A percentile compares a stretch with the other conserved stretches of the same genome.
phyloP scores from a whole-genome alignment of 2,329 filamentous ascomycete genomes.

The Pseudogymnoascus sp. region DNA sequence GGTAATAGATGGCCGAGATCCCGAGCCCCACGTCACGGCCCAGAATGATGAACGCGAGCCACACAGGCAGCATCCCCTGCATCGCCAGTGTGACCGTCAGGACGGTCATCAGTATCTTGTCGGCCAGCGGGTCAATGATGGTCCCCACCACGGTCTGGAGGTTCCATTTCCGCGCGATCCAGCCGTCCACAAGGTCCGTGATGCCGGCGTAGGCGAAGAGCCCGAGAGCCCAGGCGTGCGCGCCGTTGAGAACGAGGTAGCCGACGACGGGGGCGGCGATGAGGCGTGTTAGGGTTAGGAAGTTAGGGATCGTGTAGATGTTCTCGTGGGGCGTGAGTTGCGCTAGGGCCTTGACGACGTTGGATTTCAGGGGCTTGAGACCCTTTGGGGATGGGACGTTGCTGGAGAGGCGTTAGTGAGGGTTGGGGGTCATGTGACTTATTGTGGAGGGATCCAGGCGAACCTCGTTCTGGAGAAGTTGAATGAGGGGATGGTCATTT shows the following conservation, averaged over 20 bases:
- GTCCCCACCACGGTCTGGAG: constrained; percentile 90
- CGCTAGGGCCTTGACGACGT: constrained; percentile 21
- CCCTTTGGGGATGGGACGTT: not conserved
- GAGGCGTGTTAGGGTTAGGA: constrained; percentile 81
- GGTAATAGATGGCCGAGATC: constrained; percentile 85
- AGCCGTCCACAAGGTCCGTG: constrained; percentile 88
- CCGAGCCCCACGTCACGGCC: constrained; percentile 78
- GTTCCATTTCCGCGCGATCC: constrained; percentile 81
- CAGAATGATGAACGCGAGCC: constrained; percentile 82
- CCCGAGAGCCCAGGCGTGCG: constrained; percentile 67
- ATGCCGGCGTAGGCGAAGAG: constrained; percentile 90
- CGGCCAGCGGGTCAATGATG: constrained; percentile 92
- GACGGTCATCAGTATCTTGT: constrained; percentile 93
- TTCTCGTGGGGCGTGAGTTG: constrained; percentile 59
- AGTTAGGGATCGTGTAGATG: constrained; percentile 93
- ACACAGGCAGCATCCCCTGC: constrained; percentile 77
- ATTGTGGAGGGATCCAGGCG: not conserved
- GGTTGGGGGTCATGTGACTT: not conserved
- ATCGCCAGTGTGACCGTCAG: constrained; percentile 76
- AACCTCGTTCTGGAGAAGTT: not conserved
- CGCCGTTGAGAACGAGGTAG: constrained; percentile 78
- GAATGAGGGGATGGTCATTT: too few species aligned
- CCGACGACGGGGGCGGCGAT: constrained; percentile 76
- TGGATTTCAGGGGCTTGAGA: constrained; percentile 1
- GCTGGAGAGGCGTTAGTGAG: not conserved